These are phyloP conservation scores for Coniochaeta sp. DNA, from an alignment of 2,329 filamentous ascomycete species.

Conservation along the genomic window DNA sequence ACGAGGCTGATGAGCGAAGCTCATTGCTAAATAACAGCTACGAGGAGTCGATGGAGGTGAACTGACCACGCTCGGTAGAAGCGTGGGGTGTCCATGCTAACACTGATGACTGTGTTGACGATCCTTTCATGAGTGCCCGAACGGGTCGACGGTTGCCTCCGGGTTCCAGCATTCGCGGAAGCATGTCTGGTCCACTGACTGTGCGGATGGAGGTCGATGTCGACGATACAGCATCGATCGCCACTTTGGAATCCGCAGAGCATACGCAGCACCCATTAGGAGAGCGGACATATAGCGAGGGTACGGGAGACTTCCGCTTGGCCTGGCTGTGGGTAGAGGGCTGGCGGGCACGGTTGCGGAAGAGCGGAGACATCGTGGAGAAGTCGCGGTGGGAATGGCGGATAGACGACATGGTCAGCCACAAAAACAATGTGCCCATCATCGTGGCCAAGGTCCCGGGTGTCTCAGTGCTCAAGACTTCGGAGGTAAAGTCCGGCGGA, in stretches of 20 bases:
- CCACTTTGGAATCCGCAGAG: neutral
- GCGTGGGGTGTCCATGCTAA: constrained; percentile 5
- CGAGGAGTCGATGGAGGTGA: constrained; percentile 6
- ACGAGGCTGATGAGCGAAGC: constrained; percentile 19
- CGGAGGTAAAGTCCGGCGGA: neutral
- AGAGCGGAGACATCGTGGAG: constrained; percentile 25
- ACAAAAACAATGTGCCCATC: constrained; percentile 5
- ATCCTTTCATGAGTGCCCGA: too few relatives aligned
- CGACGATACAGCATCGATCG: constrained; percentile 6
- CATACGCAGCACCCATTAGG: neutral
- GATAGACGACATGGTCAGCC: constrained; percentile 10
- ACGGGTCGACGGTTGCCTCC: neutral
- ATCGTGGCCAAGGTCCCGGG: constrained; percentile 9
- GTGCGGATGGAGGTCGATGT: constrained; percentile 6
- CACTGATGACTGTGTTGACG: neutral
- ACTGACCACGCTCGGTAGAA: constrained; percentile 31
- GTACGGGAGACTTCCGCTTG: constrained; percentile 20
- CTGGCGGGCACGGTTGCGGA: constrained; percentile 25
- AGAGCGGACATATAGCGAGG: constrained; percentile 7
- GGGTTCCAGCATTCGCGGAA: neutral
- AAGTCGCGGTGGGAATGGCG: constrained; percentile 23
- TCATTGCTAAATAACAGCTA: constrained; percentile 15
- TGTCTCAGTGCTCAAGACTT: constrained; percentile 6
- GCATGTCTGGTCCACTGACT: constrained; percentile 4
- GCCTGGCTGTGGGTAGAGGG: constrained; percentile 30